These are phyloP conservation scores for Neurospora terricola DNA, from an alignment of 495 filamentous ascomycete genomes.

Conservation along the genomic window DNA sequence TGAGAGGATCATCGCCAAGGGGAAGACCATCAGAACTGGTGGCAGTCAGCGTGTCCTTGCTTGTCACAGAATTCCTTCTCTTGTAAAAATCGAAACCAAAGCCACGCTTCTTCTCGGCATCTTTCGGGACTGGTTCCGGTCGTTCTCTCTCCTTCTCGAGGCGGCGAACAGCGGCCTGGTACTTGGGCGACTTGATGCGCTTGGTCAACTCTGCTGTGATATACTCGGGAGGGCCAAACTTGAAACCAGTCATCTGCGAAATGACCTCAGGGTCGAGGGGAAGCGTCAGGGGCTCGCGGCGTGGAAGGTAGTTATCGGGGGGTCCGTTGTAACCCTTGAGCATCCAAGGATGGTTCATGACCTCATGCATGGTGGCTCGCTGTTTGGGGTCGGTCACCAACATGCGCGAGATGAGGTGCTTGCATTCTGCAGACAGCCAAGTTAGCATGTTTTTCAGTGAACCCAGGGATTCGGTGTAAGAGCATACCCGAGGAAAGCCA, in stretches of 20 bases:
- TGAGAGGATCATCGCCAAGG: conserved; percentile 77
- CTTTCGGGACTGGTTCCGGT: conserved; percentile 45
- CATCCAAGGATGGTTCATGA: conserved; percentile 97
- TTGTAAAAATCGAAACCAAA: conserved; percentile 97
- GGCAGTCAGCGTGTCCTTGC: conserved; percentile 80
- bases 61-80: conserved; percentile 75
- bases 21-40: conserved; percentile 76
- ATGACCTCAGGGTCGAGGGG: conserved; percentile 79
- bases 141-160: conserved; percentile 53
- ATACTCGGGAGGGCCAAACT: conserved; percentile 80
- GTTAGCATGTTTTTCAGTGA: conserved; percentile 19
- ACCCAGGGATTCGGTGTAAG: background rate
- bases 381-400: conserved; percentile 88
- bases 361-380: conserved; percentile 77
- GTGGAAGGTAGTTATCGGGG: conserved; percentile 83
- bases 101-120: conserved; percentile 72
- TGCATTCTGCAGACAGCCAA: conserved; percentile 56
- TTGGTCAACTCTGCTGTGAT: conserved; percentile 75
- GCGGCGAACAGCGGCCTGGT: conserved; percentile 65
- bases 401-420: conserved; percentile 89
- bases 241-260: conserved; percentile 93
- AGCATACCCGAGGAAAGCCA: conserved; percentile 79
- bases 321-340: conserved; percentile 79
- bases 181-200: conserved; percentile 81
- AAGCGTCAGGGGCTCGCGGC: conserved; percentile 72